Conservation (phyloP, 2,329 filamentous ascomycete genomes). For the Metarhizium guizhouense region DNA sequence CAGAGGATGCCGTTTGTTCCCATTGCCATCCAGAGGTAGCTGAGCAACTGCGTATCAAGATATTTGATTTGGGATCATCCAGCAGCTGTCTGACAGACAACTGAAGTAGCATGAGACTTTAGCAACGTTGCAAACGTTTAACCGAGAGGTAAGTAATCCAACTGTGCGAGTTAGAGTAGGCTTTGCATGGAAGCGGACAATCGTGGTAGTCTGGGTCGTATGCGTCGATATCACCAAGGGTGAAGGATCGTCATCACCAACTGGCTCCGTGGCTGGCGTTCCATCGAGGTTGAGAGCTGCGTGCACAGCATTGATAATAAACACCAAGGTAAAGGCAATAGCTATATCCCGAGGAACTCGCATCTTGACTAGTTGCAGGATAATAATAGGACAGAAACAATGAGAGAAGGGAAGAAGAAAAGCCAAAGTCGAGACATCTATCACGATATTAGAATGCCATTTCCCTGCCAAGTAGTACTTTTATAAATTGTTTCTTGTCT, state of each 20-base stretch:
- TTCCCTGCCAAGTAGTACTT: neutral
- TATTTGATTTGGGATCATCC: constrained; percentile 4
- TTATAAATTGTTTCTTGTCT: too few species aligned
- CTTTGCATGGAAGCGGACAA: constrained; percentile 10
- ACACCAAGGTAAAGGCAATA: neutral
- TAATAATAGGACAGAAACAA: neutral
- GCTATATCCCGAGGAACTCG: neutral
- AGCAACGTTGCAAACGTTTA: constrained; percentile 11
- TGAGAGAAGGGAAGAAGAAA: neutral
- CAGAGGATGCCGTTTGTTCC: neutral
- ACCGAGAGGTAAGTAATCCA: constrained; percentile 14
- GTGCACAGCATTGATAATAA: neutral
- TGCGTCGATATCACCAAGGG: constrained; percentile 10
- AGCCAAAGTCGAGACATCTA: neutral
- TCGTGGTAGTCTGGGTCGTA: constrained; percentile 14
- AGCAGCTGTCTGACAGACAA: constrained; percentile 7
- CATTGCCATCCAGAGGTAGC: neutral
- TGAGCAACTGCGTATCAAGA: constrained; percentile 9
- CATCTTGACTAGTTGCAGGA: neutral
- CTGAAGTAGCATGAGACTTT: constrained; percentile 5
- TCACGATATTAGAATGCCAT: neutral
- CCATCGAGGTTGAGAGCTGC: constrained; percentile 11
- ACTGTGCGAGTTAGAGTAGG: constrained; percentile 13
- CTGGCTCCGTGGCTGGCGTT: constrained; percentile 4
- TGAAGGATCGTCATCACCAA: constrained; percentile 9